phyloP scores from a whole-genome alignment of 768 basidiomycete genomes.

The Strobilomyces confusus region DNA sequence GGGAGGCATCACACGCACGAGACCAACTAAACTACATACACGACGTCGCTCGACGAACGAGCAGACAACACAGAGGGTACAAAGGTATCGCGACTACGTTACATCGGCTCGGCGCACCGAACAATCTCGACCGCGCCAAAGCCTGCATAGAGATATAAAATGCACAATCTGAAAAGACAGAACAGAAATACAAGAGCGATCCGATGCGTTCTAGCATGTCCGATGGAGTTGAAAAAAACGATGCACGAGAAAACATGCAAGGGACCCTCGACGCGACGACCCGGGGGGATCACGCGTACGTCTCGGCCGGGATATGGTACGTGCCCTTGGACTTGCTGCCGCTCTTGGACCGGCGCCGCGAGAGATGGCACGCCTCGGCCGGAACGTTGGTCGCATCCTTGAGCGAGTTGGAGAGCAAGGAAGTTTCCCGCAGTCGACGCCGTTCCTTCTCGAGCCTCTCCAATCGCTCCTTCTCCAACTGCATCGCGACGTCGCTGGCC shows the following conservation, averaged over 20 bases:
- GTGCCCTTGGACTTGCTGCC: conserved; percentile 15
- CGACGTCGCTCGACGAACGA: no score
- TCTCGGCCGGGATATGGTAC: conserved; percentile 14
- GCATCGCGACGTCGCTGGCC: conserved; percentile 53
- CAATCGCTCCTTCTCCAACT: conserved; percentile 44
- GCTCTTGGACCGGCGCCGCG: conserved; percentile 14
- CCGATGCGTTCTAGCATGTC: conserved; percentile 19
- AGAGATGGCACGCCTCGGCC: conserved; percentile 15
- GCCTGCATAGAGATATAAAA: conserved; percentile 10
- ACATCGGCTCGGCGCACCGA: conserved; percentile 13
- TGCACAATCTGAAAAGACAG: neutral
- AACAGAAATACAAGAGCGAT: neutral
- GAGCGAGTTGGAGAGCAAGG: conserved; percentile 19
- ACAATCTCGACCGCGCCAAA: conserved; percentile 2
- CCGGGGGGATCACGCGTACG: conserved; percentile 10
- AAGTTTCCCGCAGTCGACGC: conserved; percentile 24
- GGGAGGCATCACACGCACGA: no score
- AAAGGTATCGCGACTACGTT: conserved; percentile 21
- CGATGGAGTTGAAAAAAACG: neutral
- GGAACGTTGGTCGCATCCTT: conserved; percentile 28
- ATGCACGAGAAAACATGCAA: neutral
- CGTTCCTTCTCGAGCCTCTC: conserved; percentile 32
- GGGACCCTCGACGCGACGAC: neutral
- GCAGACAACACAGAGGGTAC: no score
- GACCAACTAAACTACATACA: no score